These are phyloP conservation scores for Paracamarosporium sp. DNA, from an alignment of 2,329 filamentous ascomycete genomes.

Conservation along the genomic window DNA sequence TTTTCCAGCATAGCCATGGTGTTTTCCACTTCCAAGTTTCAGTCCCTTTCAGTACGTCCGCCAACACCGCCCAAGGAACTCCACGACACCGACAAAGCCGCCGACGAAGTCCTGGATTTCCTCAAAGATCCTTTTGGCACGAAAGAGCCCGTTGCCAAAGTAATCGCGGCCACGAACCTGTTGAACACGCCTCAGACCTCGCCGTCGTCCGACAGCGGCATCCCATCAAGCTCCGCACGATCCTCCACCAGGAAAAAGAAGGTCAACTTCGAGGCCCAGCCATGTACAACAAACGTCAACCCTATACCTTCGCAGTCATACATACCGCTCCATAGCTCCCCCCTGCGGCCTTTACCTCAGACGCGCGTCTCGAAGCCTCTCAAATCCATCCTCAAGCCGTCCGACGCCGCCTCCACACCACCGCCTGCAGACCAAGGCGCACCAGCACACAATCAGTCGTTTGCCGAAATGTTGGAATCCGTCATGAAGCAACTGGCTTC, in stretches of 20 bases:
- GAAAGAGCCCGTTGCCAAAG: slow-evolving; percentile 32
- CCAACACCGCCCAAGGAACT: slow-evolving; percentile 63
- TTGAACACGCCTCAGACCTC: slow-evolving; percentile 51
- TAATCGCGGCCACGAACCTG: slow-evolving; percentile 23
- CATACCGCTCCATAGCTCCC: slow-evolving; percentile 48
- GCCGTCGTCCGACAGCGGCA: slow-evolving; percentile 49
- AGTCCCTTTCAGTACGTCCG: slow-evolving; percentile 58
- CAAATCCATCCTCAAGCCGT: slow-evolving; percentile 85
- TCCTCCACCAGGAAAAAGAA: slow-evolving; percentile 44
- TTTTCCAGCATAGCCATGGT: slow-evolving; percentile 48
- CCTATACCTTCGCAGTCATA: slow-evolving; percentile 28
- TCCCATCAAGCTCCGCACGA: slow-evolving; percentile 38
- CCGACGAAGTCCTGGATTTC: slow-evolving; percentile 51
- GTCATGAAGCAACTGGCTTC: slow-evolving; percentile 81
- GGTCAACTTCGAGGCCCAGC: slow-evolving; percentile 70
- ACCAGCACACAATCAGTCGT: slow-evolving; percentile 61
- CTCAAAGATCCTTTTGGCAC: slow-evolving; percentile 51
- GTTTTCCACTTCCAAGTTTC: slow-evolving; percentile 48
- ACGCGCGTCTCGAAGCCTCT: slow-evolving; percentile 61
- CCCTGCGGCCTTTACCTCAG: slow-evolving; percentile 55
- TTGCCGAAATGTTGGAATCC: slow-evolving; percentile 84
- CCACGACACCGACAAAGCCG: slow-evolving; percentile 42
- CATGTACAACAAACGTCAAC: slow-evolving; percentile 63
- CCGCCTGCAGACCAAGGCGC: slow-evolving; percentile 46
- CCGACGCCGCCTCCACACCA: slow-evolving; percentile 48